Conservation (phyloP, 768 basidiomycete species). For the Kwoniella sp. region DNA sequence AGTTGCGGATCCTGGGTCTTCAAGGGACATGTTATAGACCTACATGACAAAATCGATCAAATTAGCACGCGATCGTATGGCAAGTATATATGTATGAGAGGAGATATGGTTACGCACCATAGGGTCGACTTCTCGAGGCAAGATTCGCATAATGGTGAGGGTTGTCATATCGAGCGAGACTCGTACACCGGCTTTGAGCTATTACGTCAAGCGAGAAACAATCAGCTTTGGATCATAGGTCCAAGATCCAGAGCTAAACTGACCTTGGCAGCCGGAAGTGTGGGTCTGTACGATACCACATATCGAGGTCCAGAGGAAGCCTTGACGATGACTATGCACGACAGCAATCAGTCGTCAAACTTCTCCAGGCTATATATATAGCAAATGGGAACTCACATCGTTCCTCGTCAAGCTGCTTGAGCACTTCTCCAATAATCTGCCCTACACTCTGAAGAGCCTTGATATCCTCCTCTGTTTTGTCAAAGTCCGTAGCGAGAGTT, state of each 20-base stretch:
- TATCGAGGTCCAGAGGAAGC: conserved; percentile 97
- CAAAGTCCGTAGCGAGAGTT: conserved; percentile 82
- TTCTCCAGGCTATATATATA: no score
- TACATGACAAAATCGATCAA: conserved; percentile 3
- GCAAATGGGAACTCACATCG: conserved; percentile 67
- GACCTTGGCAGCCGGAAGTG: conserved; percentile 71
- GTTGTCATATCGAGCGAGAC: conserved; percentile 99
- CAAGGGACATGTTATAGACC: conserved; percentile 97
- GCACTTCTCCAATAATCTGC: conserved; percentile 97
- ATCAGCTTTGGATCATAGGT: no score
- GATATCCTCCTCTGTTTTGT: conserved; percentile 97
- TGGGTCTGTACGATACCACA: conserved; percentile 93
- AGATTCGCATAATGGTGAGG: conserved; percentile 95
- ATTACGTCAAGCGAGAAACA: conserved; percentile 42
- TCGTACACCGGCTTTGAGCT: conserved; percentile 90
- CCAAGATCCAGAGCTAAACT: no score
- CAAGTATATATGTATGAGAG: no score
- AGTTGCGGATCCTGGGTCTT: conserved; percentile 91
- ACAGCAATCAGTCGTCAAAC: no score
- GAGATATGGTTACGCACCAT: conserved; percentile 59
- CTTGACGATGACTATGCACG: conserved; percentile 84
- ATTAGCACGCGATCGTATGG: background rate
- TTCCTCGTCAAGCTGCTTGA: conserved; percentile 98
- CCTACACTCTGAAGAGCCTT: conserved; percentile 98
- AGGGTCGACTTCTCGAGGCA: conserved; percentile 96